Percentiles rank a stretch among this genome's conserved stretches.
Conservation (phyloP, 2,329 filamentous ascomycete genomes). For the Fusarium nodosum region DNA sequence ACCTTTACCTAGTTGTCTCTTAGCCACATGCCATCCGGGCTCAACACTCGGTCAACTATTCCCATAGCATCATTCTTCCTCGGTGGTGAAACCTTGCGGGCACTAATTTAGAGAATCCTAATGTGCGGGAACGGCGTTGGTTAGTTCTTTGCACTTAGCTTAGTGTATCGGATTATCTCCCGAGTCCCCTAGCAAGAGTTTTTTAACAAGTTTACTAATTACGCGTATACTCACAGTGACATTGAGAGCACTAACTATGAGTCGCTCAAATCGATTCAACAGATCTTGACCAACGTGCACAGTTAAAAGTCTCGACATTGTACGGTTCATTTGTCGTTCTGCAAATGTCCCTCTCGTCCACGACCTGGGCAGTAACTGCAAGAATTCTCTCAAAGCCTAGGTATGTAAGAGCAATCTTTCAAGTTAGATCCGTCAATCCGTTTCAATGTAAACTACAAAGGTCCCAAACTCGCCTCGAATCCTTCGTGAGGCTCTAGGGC, state of each 20-base stretch:
- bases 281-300: neutral
- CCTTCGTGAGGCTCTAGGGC: neutral
- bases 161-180: neutral
- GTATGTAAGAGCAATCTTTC: neutral
- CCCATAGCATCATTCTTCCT: neutral
- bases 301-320: neutral
- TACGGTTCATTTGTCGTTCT: neutral
- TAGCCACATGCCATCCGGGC: neutral
- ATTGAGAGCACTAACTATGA: neutral
- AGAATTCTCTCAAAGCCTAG: neutral
- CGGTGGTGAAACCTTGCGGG: constrained; percentile 2
- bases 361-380: neutral
- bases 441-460: neutral
- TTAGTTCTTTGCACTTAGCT: neutral
- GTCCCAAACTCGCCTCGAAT: neutral
- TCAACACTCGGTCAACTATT: neutral
- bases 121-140: neutral
- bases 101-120: constrained; percentile 1
- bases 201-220: neutral
- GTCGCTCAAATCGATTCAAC: too few relatives aligned
- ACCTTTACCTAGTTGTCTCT: neutral
- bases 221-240: neutral
- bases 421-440: neutral
- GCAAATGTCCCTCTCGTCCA: neutral
- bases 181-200: neutral